Conservation (phyloP, 2,329 filamentous ascomycete species). For the Colletotrichum acutatum region DNA sequence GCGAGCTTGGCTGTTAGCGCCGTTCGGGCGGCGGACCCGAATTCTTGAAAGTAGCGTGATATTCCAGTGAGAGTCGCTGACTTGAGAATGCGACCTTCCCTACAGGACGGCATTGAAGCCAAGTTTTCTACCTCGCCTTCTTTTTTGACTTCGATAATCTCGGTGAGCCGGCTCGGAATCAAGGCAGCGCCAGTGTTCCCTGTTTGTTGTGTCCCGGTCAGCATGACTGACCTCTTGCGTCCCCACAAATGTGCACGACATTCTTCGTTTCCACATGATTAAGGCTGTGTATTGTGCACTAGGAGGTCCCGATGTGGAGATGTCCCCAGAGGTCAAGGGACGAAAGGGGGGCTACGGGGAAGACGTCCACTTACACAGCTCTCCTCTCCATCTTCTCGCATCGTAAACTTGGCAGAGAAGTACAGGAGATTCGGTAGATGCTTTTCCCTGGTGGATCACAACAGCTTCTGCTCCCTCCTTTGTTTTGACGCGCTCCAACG, state of each 20-base stretch:
- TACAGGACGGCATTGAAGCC: conserved; percentile 83
- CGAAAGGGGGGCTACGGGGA: not conserved
- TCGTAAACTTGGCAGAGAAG: conserved; percentile 58
- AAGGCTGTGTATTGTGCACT: not conserved
- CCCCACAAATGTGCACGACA: conserved; percentile 12
- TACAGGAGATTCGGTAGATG: conserved; percentile 75
- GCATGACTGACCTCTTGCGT: conserved; percentile 7
- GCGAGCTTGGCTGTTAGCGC: conserved; percentile 79
- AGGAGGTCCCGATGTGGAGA: conserved; percentile 5
- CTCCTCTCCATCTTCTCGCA: conserved; percentile 67
- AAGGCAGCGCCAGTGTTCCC: conserved; percentile 87
- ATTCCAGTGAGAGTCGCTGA: conserved; percentile 93
- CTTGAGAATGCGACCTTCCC: conserved; percentile 84
- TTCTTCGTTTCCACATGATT: conserved; percentile 15
- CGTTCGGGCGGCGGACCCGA: conserved; percentile 74
- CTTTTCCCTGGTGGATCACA: conserved; percentile 84
- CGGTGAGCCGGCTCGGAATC: conserved; percentile 77
- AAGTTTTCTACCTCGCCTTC: conserved; percentile 81
- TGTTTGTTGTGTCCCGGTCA: conserved; percentile 38
- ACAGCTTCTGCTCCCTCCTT: conserved; percentile 71
- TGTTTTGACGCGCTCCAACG: conserved; percentile 74
- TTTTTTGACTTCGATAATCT: conserved; percentile 85
- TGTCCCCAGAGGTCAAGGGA: not conserved
- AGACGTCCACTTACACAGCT: conserved; percentile 62
- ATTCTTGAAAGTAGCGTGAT: conserved; percentile 80